Conservation (phyloP, 2,329 filamentous ascomycete genomes). For the Davidsoniella neocaledoniae region DNA sequence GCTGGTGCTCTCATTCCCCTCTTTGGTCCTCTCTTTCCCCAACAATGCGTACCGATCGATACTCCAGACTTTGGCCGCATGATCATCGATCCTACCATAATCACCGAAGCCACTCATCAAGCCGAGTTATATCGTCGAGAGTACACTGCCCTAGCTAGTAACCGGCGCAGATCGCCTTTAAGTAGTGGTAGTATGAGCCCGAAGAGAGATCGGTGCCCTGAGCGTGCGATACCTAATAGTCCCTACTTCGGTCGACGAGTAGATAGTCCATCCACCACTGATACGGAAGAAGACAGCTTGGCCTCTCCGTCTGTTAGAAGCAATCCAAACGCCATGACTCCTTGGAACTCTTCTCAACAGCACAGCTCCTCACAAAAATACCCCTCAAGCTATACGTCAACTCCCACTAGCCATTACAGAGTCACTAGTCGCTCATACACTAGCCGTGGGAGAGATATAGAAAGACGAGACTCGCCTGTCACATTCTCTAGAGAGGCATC, state of each 20-base stretch:
- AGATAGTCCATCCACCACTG: slow-evolving; percentile 24
- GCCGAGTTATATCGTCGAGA: slow-evolving; percentile 26
- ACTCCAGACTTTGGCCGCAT: slow-evolving; percentile 48
- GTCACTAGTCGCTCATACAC: background rate
- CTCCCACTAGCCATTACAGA: slow-evolving; percentile 7
- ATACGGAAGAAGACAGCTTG: slow-evolving; percentile 24
- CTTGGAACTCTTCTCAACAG: background rate
- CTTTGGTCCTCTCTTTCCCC: slow-evolving; percentile 70
- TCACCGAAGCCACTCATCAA: slow-evolving; percentile 34
- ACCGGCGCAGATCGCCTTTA: slow-evolving; percentile 1
- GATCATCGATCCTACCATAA: slow-evolving; percentile 42
- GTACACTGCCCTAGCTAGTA: slow-evolving; percentile 14
- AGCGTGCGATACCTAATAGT: slow-evolving; percentile 2
- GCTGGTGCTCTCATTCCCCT: slow-evolving; percentile 75
- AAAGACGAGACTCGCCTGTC: slow-evolving; percentile 2
- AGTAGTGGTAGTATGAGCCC: slow-evolving; percentile 4
- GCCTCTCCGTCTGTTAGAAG: slow-evolving; percentile 1
- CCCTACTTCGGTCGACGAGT: background rate
- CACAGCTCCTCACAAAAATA: background rate
- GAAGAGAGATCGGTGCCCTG: background rate
- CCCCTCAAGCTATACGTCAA: background rate
- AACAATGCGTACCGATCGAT: slow-evolving; percentile 48
- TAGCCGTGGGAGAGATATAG: background rate
- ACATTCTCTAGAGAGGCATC: slow-evolving; percentile 8
- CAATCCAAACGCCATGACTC: background rate